Conservation (phyloP, 371 early-diverging fungal genomes). For the Mucor sp. region DNA sequence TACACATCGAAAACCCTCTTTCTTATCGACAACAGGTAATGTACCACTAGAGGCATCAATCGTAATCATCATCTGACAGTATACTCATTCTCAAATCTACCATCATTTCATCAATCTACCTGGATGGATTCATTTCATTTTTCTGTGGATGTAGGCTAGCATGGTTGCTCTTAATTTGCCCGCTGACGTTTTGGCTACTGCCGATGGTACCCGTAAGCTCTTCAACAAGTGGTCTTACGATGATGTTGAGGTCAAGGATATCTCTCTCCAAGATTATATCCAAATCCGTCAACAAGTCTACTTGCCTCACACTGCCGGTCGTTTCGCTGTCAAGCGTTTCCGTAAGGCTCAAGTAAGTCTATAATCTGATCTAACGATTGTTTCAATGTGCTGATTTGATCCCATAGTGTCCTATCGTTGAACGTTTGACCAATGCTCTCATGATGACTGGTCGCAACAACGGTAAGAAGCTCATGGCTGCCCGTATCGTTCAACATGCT, state of each 20-base stretch:
- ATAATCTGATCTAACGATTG: not conserved
- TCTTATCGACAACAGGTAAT: conserved; percentile 29
- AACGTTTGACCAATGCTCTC: conserved; percentile 99
- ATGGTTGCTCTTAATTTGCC: conserved; percentile 71
- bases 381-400: not conserved
- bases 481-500: conserved; percentile 99
- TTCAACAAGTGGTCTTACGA: conserved; percentile 97
- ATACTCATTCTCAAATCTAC: not conserved
- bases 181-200: conserved; percentile 63
- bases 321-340: conserved; percentile 97
- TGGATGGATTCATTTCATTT: conserved; percentile 16
- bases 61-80: not conserved
- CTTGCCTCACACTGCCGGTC: conserved; percentile 98
- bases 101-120: not conserved
- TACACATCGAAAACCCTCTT: conserved; percentile 12
- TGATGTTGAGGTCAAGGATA: conserved; percentile 95
- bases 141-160: conserved; percentile 26
- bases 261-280: conserved; percentile 94
- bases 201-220: conserved; percentile 71
- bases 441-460: conserved; percentile 99
- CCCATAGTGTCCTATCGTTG: conserved; percentile 96
- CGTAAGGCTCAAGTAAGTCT: conserved; percentile 90
- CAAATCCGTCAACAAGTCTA: conserved; percentile 93
- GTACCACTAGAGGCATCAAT: not conserved
- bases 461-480: conserved; percentile 99